phyloP scores from a whole-genome alignment of 345 rosid genomes.

The Turnera subulata region DNA sequence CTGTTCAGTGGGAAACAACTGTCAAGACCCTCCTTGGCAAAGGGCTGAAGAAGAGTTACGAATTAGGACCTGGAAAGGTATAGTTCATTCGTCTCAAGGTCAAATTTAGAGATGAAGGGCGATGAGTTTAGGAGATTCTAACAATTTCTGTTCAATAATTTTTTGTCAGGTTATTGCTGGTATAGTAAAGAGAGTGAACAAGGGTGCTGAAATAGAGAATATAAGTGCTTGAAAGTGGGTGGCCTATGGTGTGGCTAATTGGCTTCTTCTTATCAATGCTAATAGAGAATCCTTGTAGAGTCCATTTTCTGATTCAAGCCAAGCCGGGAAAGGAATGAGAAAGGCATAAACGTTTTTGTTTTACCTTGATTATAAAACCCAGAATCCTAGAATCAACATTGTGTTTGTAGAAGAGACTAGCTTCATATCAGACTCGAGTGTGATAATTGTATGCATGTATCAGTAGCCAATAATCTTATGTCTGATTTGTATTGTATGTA shows the following conservation, averaged over 20 bases:
- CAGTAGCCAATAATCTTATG: no score
- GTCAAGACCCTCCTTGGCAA: constrained; percentile 64
- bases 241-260: no score
- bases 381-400: no score
- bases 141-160: constrained; percentile 7
- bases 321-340: no score
- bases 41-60: constrained; percentile 79
- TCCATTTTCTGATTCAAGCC: background rate
- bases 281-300: no score
- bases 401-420: no score
- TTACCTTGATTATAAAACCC: no score
- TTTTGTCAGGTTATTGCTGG: constrained; percentile 90
- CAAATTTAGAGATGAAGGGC: background rate
- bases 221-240: constrained; percentile 66
- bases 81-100: background rate
- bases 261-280: no score
- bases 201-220: constrained; percentile 60
- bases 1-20: constrained; percentile 99
- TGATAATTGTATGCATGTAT: no score
- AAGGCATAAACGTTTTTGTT: no score
- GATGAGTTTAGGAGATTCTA: background rate
- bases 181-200: constrained; percentile 90
- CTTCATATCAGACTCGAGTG: no score
- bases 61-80: constrained; percentile 99
- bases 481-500: no score